Conservation (phyloP, 441 rosid species). For the Mallotus japonicus region DNA sequence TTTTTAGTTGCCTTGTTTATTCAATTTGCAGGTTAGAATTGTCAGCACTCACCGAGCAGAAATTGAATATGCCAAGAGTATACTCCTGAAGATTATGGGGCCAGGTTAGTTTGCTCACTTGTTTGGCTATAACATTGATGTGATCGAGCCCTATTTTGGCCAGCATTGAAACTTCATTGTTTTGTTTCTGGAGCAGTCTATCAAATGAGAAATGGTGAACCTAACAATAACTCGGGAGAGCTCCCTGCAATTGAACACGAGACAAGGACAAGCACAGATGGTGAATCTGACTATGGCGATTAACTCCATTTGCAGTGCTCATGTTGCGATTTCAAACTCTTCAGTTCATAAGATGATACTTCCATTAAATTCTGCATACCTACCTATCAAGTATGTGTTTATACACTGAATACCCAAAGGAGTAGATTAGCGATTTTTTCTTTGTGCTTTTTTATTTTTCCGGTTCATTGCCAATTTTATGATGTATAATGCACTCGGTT, state of each 20-base stretch:
- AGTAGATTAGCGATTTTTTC: too few species aligned
- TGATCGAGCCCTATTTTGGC: background rate
- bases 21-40: conserved; percentile 49
- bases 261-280: conserved; percentile 6
- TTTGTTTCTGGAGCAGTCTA: conserved; percentile 14
- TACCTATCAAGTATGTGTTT: background rate
- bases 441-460: too few species aligned
- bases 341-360: background rate
- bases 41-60: conserved; percentile 54
- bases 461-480: too few species aligned
- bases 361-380: background rate
- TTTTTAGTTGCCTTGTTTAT: background rate
- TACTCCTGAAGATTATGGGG: conserved; percentile 40
- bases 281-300: conserved; percentile 22
- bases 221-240: conserved; percentile 10
- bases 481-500: too few species aligned
- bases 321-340: background rate
- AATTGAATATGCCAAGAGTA: conserved; percentile 40
- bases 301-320: background rate
- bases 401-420: too few species aligned
- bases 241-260: conserved; percentile 24
- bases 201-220: conserved; percentile 18
- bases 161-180: background rate
- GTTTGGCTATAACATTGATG: background rate
- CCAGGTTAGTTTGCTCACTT: conserved; percentile 38